Conservation (phyloP, 495 filamentous ascomycete species). For the Durotheca rogersii region DNA sequence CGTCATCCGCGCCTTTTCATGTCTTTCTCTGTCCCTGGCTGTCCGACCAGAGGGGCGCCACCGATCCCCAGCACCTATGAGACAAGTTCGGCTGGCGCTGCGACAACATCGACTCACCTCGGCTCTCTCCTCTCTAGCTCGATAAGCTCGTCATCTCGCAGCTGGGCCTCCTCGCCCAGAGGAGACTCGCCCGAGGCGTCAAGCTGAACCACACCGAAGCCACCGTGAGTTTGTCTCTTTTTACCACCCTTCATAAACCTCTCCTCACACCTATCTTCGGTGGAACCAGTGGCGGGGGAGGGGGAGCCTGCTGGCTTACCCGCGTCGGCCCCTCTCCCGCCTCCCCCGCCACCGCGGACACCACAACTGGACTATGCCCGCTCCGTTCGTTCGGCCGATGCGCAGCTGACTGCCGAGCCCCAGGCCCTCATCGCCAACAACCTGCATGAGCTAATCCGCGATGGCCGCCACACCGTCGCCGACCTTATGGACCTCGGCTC, state of each 20-base stretch:
- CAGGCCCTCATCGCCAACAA: slow-evolving; percentile 88
- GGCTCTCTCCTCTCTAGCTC: slow-evolving; percentile 59
- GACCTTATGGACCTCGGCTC: slow-evolving; percentile 91
- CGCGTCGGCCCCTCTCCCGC: neutral
- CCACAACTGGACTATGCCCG: too few relatives aligned
- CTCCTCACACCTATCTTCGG: too few relatives aligned
- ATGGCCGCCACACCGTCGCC: slow-evolving; percentile 89
- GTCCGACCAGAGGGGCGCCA: too few relatives aligned
- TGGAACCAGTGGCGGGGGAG: too few relatives aligned
- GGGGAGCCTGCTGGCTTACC: too few relatives aligned
- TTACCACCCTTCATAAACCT: slow-evolving; percentile 1
- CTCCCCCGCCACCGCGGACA: too few relatives aligned
- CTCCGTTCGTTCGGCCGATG: too few relatives aligned
- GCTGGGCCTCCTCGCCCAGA: slow-evolving; percentile 83
- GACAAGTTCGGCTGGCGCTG: too few relatives aligned
- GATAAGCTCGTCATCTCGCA: slow-evolving; percentile 97
- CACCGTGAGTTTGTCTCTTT: slow-evolving; percentile 57
- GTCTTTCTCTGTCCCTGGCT: too few relatives aligned
- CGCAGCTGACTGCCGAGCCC: neutral
- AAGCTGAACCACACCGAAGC: slow-evolving; percentile 91
- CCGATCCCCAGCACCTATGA: too few relatives aligned
- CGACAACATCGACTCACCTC: too few relatives aligned
- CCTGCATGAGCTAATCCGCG: slow-evolving; percentile 94
- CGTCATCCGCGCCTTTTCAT: too few relatives aligned
- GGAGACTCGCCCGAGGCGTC: slow-evolving; percentile 83